Conservation (phyloP, 441 rosid genomes). For the Eruca vesicaria region DNA sequence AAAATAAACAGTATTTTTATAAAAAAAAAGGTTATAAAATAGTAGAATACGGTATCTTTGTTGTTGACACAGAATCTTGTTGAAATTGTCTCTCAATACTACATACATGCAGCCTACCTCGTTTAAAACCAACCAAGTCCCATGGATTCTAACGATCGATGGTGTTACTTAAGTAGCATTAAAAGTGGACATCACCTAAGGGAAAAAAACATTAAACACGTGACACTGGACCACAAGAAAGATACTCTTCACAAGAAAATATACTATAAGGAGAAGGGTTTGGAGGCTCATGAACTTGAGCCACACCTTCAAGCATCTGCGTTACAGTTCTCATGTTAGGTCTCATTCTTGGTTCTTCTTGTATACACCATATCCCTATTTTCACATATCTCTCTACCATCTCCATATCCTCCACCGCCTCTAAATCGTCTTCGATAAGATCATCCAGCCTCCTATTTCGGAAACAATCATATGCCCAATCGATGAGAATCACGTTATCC, state of each 20-base stretch:
- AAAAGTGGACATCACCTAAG: background rate
- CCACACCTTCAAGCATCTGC: constrained; percentile 44
- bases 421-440: constrained; percentile 43
- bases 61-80: background rate
- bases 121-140: constrained; percentile 15
- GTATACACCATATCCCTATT: constrained; percentile 61
- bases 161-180: constrained; percentile 31
- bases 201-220: background rate
- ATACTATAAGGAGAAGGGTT: constrained; percentile 24
- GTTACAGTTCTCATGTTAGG: constrained; percentile 43
- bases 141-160: background rate
- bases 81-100: background rate
- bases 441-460: constrained; percentile 20
- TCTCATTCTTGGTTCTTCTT: constrained; percentile 42
- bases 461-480: constrained; percentile 53
- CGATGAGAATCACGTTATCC: constrained; percentile 34
- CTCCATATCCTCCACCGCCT: constrained; percentile 38
- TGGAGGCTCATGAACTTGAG: constrained; percentile 40
- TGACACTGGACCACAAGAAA: background rate
- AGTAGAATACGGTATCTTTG: no score
- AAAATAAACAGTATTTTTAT: no score
- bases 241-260: background rate
- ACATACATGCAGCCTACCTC: constrained; percentile 31
- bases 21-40: no score
- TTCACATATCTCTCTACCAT: constrained; percentile 40